These are phyloP conservation scores for Alternaria tenuissima DNA, from an alignment of 2,329 filamentous ascomycete species.

Conservation along the genomic window DNA sequence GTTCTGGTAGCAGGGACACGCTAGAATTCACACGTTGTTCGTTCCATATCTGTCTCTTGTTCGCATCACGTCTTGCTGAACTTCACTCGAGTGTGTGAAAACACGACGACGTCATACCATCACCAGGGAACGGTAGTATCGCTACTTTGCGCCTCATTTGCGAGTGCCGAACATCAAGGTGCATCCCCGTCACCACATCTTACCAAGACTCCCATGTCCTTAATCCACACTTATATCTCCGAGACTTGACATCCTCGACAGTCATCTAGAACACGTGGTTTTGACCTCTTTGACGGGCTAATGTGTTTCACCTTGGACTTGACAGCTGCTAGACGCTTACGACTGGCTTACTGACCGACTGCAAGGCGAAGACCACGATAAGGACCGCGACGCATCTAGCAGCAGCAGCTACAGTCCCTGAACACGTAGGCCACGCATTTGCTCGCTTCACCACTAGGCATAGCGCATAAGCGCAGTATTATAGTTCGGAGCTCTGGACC, in stretches of 20 bases:
- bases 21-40: slow-evolving; percentile 10
- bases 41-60: slow-evolving; percentile 3
- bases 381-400: slow-evolving; percentile 4
- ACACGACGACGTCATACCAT: slow-evolving; percentile 15
- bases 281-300: neutral
- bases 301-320: slow-evolving; percentile 1
- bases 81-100: neutral
- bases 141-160: slow-evolving; percentile 8
- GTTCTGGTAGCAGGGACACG: slow-evolving; percentile 5
- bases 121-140: neutral
- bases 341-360: neutral
- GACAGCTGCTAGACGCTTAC: neutral
- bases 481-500: slow-evolving; percentile 1
- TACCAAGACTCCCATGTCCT: neutral
- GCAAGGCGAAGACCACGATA: neutral
- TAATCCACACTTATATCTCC: neutral
- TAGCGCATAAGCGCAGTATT: slow-evolving; percentile 3
- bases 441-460: slow-evolving; percentile 4
- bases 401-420: neutral
- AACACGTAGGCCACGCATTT: slow-evolving; percentile 1
- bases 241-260: neutral
- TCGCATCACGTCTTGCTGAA: neutral
- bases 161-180: slow-evolving; percentile 11
- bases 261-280: slow-evolving; percentile 1
- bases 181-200: slow-evolving; percentile 4